Base-by-base conservation (phyloP, 306 rosid species). In the Purshia tridentata region DNA sequence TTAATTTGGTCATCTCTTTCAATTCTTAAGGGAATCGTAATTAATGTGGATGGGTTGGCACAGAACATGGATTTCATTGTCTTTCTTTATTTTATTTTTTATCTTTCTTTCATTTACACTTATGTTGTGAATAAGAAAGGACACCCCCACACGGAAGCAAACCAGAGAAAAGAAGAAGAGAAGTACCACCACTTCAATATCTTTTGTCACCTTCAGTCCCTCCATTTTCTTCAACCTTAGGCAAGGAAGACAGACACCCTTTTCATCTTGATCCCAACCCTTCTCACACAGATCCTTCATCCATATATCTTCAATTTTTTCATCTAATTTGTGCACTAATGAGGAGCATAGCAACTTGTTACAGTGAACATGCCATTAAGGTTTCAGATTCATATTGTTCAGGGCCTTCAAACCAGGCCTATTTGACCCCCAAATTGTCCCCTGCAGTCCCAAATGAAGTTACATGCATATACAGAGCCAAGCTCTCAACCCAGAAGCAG, bases 321-420 rank as follows among this genome's bases (percentile, higher is more conserved):
- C 41, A 65, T 70, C 76, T 85, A n/a, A 9, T 41, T 48, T 15
- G 40, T 61, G 16, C 15, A 23, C 16, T 22, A 53, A 90, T 90
- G 97, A 93, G 90, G 80, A 86, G 92, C 63, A 73, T 94, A 81
- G 84, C 94, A 20, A 86, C 92, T 51, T 94, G 98, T 85, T 94
- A 94, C 86, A 94, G 79, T 55, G 95, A 91, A 55, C 95, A 91
- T 75, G 96, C 96, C 41, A 84, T 91, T 19, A 84, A 83, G 52
- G 87, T 91, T 6, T 91, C 96, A 0, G 97, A 89, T 85, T 91
- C 96, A 7, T 89, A 94, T 53, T 91, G 98, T 51, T 94, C 97
- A 12, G 91, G 87, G 7, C 87, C 95, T 62, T 89, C 92, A 52
- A 83, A 65, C 72, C 81, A 14, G 19, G 49, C 84, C 59, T 78